Evolutionary conservation across 805 yeast species (phyloP).

Genomic region (Zygosaccharomyces bisporus): DNA sequence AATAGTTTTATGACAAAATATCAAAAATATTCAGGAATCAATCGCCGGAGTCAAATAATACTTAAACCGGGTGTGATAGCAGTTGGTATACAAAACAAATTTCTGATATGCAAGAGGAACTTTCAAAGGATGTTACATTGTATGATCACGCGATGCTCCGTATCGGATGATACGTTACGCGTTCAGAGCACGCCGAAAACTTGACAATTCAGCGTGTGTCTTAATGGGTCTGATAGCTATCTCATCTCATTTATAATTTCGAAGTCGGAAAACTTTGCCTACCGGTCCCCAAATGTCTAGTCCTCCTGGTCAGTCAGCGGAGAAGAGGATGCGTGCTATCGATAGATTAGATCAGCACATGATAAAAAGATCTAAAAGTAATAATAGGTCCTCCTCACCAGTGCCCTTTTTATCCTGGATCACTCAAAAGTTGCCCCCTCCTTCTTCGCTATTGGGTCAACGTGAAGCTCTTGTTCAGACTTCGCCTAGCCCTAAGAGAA

Average conservation of each 20-base stretch:
- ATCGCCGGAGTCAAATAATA: too few species aligned
- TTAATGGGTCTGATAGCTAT: not conserved
- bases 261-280: conserved; percentile 1
- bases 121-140: not conserved
- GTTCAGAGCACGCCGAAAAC: conserved; percentile 1
- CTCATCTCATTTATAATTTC: not conserved
- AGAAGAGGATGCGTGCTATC: conserved; percentile 21
- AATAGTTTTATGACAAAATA: too few species aligned
- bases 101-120: too few species aligned
- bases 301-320: conserved; percentile 4
- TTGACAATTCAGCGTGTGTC: conserved; percentile 1
- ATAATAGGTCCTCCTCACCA: conserved; percentile 10
- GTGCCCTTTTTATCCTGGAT: conserved; percentile 9
- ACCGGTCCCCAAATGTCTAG: conserved; percentile 7
- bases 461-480: conserved; percentile 2
- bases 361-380: conserved; percentile 14
- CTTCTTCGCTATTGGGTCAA: conserved; percentile 2
- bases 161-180: not conserved
- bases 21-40: too few species aligned
- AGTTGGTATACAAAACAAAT: not conserved
- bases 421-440: conserved; percentile 10
- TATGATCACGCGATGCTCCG: not conserved
- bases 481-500: conserved; percentile 28
- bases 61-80: too few species aligned
- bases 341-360: conserved; percentile 29